Base-by-base conservation (phyloP, 306 rosid species). In the Quercus variabilis region DNA sequence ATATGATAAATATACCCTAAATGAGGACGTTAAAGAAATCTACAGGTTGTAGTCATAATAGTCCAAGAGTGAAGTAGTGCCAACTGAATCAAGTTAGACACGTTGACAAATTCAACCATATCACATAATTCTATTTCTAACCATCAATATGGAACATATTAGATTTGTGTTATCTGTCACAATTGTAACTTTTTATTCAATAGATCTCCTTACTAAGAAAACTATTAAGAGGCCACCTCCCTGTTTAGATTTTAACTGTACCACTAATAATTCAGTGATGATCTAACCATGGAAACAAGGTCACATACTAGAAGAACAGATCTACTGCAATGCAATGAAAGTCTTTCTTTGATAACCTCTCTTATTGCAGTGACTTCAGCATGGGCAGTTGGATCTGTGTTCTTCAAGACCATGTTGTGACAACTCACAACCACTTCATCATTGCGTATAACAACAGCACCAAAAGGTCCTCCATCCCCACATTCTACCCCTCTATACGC, bases 331-430 rank as follows among this genome's bases (percentile, higher is more conserved):
- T 19, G 10, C 7, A n/a, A 56, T 41, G 46, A 41, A 41, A 41
- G 12, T 28, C 4, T 67, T 46, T 84, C 38, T 5, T 57, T 69
- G 58, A 92, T 69, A 75, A 94, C 98, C 98, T 94, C 98, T 83
- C 98, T 88, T 79, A 94, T 83, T 30, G 98, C 98, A 57, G 97
- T 92, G 74, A 94, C 98, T 87, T 94, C 97, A 0, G 98, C 98
- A 81, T 94, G 97, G 55, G 98, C 97, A 57, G 98, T 94, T 19
- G 98, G 98, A 70, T 94, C 98, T 6, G 94, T 94, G 84, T 91
- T 26, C 54, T 46, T 88, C 70, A 87, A 82, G 81, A 94, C 98
- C 98, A 94, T 83, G 89, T 94, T 94, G 86, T 94, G 98, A 78
- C 91, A 89, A 86, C 98, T 89, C 71, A 80, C 97, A 46, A 94